Base-by-base conservation (phyloP, 768 basidiomycete species). In the Boletus huronensis region DNA sequence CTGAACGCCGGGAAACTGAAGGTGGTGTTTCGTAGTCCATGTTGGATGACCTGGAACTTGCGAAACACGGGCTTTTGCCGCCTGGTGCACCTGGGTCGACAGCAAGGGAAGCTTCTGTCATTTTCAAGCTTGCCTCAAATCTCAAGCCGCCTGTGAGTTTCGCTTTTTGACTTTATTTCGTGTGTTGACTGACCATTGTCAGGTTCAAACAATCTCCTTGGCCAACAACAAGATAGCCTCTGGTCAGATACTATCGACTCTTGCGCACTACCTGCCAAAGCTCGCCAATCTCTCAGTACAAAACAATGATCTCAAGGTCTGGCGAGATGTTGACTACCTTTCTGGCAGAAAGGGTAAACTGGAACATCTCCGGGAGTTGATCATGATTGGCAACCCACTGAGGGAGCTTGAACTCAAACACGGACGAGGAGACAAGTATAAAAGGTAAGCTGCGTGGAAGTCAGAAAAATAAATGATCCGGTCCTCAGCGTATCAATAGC, bases 41-140 rank as follows among this genome's bases (percentile, higher is more conserved):
- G 79, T 72, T 79, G 50, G 83, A 88, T 32, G 94, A 97, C 67
- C 82, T 86, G 38, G 74, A 86, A 50, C 75, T 97, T 57, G 82
- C 82, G 68, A 87, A 84, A 64, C 72, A 91, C 61, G 80, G 83
- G 41, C 75, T 97, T 28, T 64, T 77, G 28, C 82, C 87, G 2
- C 93, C 92, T 3, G 91, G 91, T 7, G 74, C 75, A 25, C 77
- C 79, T 29, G 82, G 85, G 10, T 83, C 88, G 31, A 76, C 81
- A 25, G 66, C 72, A 21, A 82, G 77, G 55, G 88, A 90, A 62
- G 84, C 88, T 0, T 82, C 87, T 6, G 93, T 95, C 10, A 84
- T 98, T 42, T 94, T 94, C 77, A 94, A 94, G 70, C 76, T 95
- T 11, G 91, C 93, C 1, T 78, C 82, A 19, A 80, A 87, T 60